phyloP scores from a whole-genome alignment of 2,329 filamentous ascomycete genomes.

The Alternaria sp. region DNA sequence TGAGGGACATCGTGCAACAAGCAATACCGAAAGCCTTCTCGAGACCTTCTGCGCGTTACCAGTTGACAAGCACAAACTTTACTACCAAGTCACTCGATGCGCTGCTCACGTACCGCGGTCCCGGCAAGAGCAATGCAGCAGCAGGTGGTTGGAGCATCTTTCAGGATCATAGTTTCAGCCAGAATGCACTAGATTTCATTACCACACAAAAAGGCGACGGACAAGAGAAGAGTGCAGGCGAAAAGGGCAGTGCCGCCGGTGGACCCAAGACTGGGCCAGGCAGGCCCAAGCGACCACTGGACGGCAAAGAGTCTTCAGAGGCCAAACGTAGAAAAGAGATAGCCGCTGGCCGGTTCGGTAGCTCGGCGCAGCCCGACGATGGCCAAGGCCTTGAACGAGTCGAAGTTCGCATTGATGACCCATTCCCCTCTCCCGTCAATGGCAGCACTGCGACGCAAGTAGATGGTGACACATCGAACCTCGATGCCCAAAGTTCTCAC shows the following conservation, averaged over 20 bases:
- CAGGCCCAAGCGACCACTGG: constrained; percentile 35
- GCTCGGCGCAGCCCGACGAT: constrained; percentile 47
- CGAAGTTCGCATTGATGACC: constrained; percentile 58
- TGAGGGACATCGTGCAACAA: constrained; percentile 75
- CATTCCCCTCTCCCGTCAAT: constrained; percentile 37
- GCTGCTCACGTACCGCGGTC: constrained; percentile 71
- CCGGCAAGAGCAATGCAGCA: constrained; percentile 72
- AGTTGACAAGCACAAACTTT: constrained; percentile 70
- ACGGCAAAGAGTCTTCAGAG: constrained; percentile 35
- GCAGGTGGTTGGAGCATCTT: constrained; percentile 83
- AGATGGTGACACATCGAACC: constrained; percentile 22
- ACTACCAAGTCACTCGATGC: constrained; percentile 74
- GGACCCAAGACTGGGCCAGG: constrained; percentile 31
- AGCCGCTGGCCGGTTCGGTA: constrained; percentile 74
- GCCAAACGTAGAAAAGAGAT: constrained; percentile 66
- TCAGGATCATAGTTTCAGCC: constrained; percentile 64
- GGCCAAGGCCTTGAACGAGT: constrained; percentile 55
- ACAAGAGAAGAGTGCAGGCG: constrained; percentile 17
- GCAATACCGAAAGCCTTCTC: constrained; percentile 85
- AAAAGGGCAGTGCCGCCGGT: constrained; percentile 20
- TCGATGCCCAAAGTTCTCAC: constrained; percentile 22
- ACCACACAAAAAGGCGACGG: constrained; percentile 32
- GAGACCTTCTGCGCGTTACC: constrained; percentile 73
- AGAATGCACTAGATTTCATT: constrained; percentile 57
- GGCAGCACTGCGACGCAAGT: constrained; percentile 3